Evolutionary conservation across 768 basidiomycete genomes (phyloP).

Genomic region (Boletus rufocinnamomeus): DNA sequence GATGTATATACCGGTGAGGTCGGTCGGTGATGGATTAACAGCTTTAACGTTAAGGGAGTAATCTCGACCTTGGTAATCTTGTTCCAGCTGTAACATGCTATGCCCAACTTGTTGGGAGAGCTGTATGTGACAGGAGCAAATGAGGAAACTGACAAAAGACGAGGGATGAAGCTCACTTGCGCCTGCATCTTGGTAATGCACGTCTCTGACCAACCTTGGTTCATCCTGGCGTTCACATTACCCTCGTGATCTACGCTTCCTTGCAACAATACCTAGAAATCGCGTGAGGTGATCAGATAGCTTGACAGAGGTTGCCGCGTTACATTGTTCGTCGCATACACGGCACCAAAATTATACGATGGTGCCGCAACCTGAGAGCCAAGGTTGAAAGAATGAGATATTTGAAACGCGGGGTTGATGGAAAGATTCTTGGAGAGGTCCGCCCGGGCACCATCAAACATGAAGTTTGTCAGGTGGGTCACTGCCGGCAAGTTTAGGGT

Average conservation of each 20-base stretch:
- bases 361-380: slow-evolving; percentile 84
- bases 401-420: slow-evolving; percentile 94
- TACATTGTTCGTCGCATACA: slow-evolving; percentile 86
- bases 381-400: slow-evolving; percentile 92
- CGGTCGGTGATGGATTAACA: slow-evolving; percentile 86
- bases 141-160: not conserved
- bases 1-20: slow-evolving; percentile 89
- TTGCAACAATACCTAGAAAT: slow-evolving; percentile 81
- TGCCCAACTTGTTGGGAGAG: slow-evolving; percentile 75
- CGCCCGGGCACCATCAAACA: slow-evolving; percentile 96
- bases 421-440: slow-evolving; percentile 94
- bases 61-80: slow-evolving; percentile 89
- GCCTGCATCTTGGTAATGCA: slow-evolving; percentile 85
- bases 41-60: slow-evolving; percentile 85
- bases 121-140: slow-evolving; percentile 42
- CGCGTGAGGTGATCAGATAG: slow-evolving; percentile 26
- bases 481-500: slow-evolving; percentile 44
- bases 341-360: slow-evolving; percentile 92
- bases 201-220: slow-evolving; percentile 81
- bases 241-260: slow-evolving; percentile 95
- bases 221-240: slow-evolving; percentile 82
- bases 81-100: slow-evolving; percentile 92
- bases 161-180: slow-evolving; percentile 57
- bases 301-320: slow-evolving; percentile 9
- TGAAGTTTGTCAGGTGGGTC: slow-evolving; percentile 90